Conservation (phyloP, 305 asterid species). For the Rubia occidens region DNA sequence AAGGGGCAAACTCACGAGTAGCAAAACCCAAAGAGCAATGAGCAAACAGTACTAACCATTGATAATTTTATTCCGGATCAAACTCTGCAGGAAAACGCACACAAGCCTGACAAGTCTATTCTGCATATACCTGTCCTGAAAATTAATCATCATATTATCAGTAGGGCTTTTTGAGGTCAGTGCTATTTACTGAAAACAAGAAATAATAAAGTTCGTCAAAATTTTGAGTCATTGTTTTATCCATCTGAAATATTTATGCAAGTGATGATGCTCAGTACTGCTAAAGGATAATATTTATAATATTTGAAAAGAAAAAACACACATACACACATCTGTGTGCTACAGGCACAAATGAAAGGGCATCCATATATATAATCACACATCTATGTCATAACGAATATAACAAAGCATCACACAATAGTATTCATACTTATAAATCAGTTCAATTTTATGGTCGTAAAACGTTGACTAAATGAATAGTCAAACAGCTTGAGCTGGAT, state of each 20-base stretch:
- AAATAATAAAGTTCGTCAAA: neutral
- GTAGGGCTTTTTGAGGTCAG: neutral
- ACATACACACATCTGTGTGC: neutral
- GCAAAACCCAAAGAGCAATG: neutral
- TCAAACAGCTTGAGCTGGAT: no score
- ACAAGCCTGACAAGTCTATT: conserved; percentile 93
- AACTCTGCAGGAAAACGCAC: conserved; percentile 86
- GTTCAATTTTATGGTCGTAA: no score
- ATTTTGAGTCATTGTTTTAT: neutral
- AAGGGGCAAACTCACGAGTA: neutral
- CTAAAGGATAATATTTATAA: neutral
- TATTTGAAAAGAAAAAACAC: neutral
- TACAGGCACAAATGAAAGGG: neutral
- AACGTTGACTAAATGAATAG: no score
- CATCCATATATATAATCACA: neutral
- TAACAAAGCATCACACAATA: no score
- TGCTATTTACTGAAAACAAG: neutral
- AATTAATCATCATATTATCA: conserved; percentile 14
- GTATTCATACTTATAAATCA: no score
- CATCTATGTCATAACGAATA: no score
- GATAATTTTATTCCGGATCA: conserved; percentile 84
- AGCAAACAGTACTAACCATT: conserved; percentile 47
- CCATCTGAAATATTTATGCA: neutral
- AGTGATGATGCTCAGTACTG: neutral
- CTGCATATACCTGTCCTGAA: conserved; percentile 96